Evolutionary conservation across 1,139 yeast genomes (phyloP), one percentile per base, ranked within the genome.

Genomic region (Suhomyces maxii): DNA sequence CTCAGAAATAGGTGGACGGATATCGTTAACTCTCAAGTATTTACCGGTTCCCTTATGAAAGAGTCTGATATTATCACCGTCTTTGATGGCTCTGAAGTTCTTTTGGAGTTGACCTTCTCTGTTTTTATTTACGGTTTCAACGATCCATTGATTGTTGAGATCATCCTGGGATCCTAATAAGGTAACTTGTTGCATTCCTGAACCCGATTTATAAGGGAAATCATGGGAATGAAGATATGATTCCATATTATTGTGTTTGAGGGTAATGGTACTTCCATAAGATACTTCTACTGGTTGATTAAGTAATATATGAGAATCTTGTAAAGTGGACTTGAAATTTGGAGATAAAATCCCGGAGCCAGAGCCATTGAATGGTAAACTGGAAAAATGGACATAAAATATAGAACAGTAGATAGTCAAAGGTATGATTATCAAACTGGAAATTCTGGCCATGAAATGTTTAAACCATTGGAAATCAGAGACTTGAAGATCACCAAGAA

Each of bases 1-100:
- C 54, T 87, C 95, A 2, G 90, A 79, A 26, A 87, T 75, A 6
- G 95, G 95, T 0, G 96, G 93, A 48, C 84, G 76, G 3, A 73
- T 67, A 37, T 81, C 78, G 49, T 71, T 78, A 6, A 84, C 84
- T 44, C 81, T 80, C 34, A 89, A 67, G 40, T 81, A 78, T 46
- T 77, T 76, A 6, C 84, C 80, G 0, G 96, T 84, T 3, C 57
- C 54, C 44, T 75, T 74, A 57, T 89, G 96, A 63, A 77, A 81
- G 14, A 89, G 62, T 48, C 82, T 71, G n/a, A 88, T 66, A 7
- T 66, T 65, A 40, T 75, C 80, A 7, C 82, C 82, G 52, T 79
- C 74, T 44, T 67, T 68, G 23, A 86, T 69, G 3, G 69, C 68
- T 34, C 64, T 62, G 34, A 71, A 60, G 34, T 63, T 61, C 18